A percentile compares a stretch with the other conserved stretches of the same genome.
Evolutionary conservation across 306 rosid species (phyloP).

Genomic region (Vachellia pachyceras): DNA sequence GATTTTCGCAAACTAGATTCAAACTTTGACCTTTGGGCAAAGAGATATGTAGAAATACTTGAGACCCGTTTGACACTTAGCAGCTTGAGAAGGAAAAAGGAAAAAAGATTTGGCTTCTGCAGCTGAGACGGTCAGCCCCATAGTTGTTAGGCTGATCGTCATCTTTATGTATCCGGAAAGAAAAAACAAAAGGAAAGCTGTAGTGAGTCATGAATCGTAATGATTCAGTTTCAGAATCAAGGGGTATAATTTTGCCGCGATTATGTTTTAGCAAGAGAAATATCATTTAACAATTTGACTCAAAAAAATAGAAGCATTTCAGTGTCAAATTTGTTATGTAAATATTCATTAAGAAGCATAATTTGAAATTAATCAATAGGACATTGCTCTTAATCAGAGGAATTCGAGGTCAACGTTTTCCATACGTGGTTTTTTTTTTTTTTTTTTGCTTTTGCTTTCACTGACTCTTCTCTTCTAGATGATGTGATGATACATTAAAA

Average conservation of each 20-base stretch:
- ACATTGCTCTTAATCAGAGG: neutral
- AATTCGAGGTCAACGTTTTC: neutral
- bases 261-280: neutral
- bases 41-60: neutral
- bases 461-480: conserved; percentile 6
- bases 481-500: neutral
- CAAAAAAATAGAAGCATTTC: neutral
- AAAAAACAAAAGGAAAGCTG: neutral
- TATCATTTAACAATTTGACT: neutral
- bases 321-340: neutral
- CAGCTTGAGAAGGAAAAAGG: neutral
- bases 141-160: no score
- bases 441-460: neutral
- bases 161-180: neutral
- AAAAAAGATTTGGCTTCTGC: neutral
- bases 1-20: neutral
- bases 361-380: neutral
- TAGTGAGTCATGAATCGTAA: neutral
- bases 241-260: neutral
- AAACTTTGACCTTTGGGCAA: neutral
- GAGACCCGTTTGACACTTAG: neutral
- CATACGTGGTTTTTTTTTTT: neutral
- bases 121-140: no score
- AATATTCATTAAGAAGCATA: neutral
- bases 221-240: neutral